Conservation (phyloP, 2,329 filamentous ascomycete genomes). For the Pseudogymnoascus sp. region DNA sequence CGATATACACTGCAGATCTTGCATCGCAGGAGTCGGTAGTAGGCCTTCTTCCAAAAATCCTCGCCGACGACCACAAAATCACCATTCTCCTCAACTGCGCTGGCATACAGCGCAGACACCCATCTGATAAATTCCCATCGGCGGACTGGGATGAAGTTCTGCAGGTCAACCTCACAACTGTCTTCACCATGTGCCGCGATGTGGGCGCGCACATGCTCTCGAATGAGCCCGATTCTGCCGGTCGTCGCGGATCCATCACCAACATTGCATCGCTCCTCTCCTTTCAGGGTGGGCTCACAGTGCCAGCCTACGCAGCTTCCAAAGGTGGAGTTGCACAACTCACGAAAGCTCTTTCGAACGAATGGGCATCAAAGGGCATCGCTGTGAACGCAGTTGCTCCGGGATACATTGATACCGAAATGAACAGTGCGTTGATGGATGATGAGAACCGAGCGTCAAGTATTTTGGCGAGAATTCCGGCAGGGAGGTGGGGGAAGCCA, state of each 20-base stretch:
- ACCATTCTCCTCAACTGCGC: constrained; percentile 80
- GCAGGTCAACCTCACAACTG: constrained; percentile 76
- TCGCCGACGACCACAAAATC: constrained; percentile 41
- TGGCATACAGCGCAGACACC: constrained; percentile 76
- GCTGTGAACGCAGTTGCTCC: constrained; percentile 85
- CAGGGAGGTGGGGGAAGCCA: constrained; percentile 71
- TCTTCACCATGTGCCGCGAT: constrained; percentile 72
- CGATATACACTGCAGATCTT: constrained; percentile 64
- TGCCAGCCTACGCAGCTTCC: constrained; percentile 74
- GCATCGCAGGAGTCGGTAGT: constrained; percentile 50
- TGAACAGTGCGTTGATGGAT: constrained; percentile 76
- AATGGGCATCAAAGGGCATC: constrained; percentile 71
- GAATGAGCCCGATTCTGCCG: constrained; percentile 35
- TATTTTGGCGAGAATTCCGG: constrained; percentile 74
- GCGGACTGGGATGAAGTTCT: constrained; percentile 71
- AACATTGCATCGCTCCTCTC: constrained; percentile 72
- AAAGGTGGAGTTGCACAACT: constrained; percentile 78
- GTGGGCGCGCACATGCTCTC: constrained; percentile 69
- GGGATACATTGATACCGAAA: constrained; percentile 84
- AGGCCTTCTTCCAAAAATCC: constrained; percentile 49
- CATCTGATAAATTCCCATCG: constrained; percentile 66
- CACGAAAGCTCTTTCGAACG: constrained; percentile 77
- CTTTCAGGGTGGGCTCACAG: constrained; percentile 78
- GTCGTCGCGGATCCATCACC: constrained; percentile 60
- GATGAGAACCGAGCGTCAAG: constrained; percentile 60